Conservation (phyloP, 306 rosid species). For the Arachis stenosperma region DNA sequence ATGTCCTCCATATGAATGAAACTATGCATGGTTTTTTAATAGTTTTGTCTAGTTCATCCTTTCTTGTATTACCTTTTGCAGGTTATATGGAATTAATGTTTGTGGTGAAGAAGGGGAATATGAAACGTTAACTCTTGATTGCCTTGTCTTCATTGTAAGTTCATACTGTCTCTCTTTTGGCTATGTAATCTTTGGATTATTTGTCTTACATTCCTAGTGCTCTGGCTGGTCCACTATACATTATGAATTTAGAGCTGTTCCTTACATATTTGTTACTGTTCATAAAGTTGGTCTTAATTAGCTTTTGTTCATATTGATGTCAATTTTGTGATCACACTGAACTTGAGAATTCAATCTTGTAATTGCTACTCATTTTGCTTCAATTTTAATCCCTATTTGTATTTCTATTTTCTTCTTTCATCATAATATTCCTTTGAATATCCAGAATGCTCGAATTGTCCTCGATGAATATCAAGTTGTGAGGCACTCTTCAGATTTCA, state of each 20-base stretch:
- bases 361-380: slow-evolving; percentile 1
- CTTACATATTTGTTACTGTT: slow-evolving; percentile 6
- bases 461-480: slow-evolving; percentile 81
- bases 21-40: slow-evolving; percentile 4
- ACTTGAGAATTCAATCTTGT: slow-evolving; percentile 32
- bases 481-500: slow-evolving; percentile 84
- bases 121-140: slow-evolving; percentile 92
- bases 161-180: slow-evolving; percentile 23
- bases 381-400: slow-evolving; percentile 14
- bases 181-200: slow-evolving; percentile 3
- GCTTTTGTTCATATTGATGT: slow-evolving; percentile 28
- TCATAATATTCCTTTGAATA: slow-evolving; percentile 30
- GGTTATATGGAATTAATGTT: slow-evolving; percentile 86
- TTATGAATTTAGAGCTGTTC: slow-evolving; percentile 17
- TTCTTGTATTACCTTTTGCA: slow-evolving; percentile 40
- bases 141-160: slow-evolving; percentile 87
- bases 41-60: slow-evolving; percentile 18
- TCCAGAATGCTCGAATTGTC: slow-evolving; percentile 78
- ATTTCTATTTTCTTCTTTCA: slow-evolving; percentile 31
- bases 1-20: slow-evolving; percentile 1
- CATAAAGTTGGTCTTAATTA: slow-evolving; percentile 6
- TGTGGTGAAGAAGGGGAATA: slow-evolving; percentile 99
- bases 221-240: slow-evolving; percentile 1
- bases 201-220: neutral
- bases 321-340: slow-evolving; percentile 14